Evolutionary conservation across 768 basidiomycete genomes (phyloP), one percentile per base, ranked within the genome.

Genomic region (Baorangia bicolor): DNA sequence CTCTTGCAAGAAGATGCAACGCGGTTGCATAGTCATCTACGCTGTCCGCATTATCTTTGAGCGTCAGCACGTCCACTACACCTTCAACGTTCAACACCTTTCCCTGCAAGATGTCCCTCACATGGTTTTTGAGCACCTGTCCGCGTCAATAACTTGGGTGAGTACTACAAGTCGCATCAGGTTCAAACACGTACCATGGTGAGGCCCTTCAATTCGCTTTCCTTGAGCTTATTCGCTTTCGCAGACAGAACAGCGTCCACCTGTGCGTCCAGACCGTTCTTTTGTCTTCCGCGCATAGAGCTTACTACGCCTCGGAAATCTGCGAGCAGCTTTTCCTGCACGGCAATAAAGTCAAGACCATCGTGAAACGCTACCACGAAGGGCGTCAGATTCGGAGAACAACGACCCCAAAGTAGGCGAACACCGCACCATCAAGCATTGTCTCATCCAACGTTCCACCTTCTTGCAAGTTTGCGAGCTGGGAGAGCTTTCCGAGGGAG

Each of bases 401-500:
- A 28, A 20, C 8, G 25, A 44, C 8, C 20, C 35, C 37, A 20
- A 27, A 52, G 33, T 3, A 12, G 8, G n/a, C 7, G 4, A 39
- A 10, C 45, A 66, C 12, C 74, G 49, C 66, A 86, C 89, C 80
- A 67, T 84, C 85, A 14, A 90, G 73, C 53, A 75, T 74, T 31
- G 65, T 66, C 51, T 85, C 82, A 39, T 88, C 83, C 16, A 73
- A 54, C 2, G 73, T 53, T 16, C 68, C 70, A 30, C 59, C 58
- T 61, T 86, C 87, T 56, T 79, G 74, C 58, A 78, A 62, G 49
- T 80, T 75, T 8, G 90, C 90, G 14, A 97, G 76, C 63, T 91
- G 84, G 0, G 88, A 77, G 12, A 98, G 81, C 70, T 98, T 98
- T 21, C 92, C 92, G 27, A 98, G 83, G 65, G 93, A 94, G 52